Evolutionary conservation across 1,139 yeast genomes (phyloP), one percentile per base, ranked within the genome.

Genomic region (Saccharomyces hybrid): DNA sequence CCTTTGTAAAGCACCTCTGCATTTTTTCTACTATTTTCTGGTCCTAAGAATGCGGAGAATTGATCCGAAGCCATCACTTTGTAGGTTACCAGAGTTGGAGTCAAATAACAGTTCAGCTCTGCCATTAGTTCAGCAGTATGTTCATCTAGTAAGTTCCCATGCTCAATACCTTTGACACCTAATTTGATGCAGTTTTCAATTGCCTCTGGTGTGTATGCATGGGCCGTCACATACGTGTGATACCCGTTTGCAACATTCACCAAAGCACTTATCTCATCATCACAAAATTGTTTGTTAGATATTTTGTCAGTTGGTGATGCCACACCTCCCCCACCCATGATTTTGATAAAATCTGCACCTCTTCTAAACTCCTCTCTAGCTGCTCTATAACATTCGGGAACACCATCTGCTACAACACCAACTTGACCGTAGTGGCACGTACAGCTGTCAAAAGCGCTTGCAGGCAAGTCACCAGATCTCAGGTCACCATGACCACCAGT

Each of bases 401-500:
- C 54, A 19, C 57, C 57, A 42, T 55, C 57, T 4, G 57, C 57
- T 16, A 55, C 26, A 29, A 55, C 56, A 7, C 57, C 57, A 16
- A 55, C 31, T 7, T 55, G 38, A 32, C 48, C 48, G 19, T 31
- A 44, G 44, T 55, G 57, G 31, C 57, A 55, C 24, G 49, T 24
- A 38, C 57, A 55, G 51, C 53, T 51, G 16, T 55, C 55, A 47
- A 53, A 50, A 3, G 56, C 54, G 12, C 32, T 32, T 24, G 51
- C 56, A 21, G 57, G 57, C 31, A 55, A 4, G 16, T 50, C 48
- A 3, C 44, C 46, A 5, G 54, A 34, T 26, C 57, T 42, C 52
- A 55, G 49, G 26, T 55, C 57, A 6, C 57, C 57, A 42, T 55
- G 57, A 4, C 57, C 57, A 24, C 57, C 57, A 16, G 57, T 55